phyloP scores from a whole-genome alignment of 1,284 basidiomycete genomes.

The Papiliotrema terrestris region DNA sequence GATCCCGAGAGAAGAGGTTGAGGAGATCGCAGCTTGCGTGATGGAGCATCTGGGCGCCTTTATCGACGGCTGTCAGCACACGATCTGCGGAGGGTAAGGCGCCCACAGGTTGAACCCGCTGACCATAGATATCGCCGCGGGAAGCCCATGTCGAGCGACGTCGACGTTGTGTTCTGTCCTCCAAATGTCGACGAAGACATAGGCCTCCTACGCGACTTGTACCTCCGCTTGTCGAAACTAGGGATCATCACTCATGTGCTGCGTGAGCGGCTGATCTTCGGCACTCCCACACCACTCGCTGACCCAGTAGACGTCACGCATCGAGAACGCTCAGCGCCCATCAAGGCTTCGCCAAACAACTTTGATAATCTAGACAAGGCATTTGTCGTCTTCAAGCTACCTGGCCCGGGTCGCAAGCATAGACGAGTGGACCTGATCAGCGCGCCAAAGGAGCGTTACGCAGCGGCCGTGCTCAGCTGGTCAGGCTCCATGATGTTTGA shows the following conservation, averaged over 20 bases:
- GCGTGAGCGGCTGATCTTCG: slow-evolving; percentile 19
- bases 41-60: slow-evolving; percentile 39
- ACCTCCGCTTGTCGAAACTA: slow-evolving; percentile 27
- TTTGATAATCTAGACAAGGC: slow-evolving; percentile 50
- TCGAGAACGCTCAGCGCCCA: slow-evolving; percentile 18
- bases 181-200: slow-evolving; percentile 33
- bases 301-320: slow-evolving; percentile 27
- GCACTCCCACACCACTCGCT: neutral
- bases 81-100: slow-evolving; percentile 42
- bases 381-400: slow-evolving; percentile 40
- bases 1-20: slow-evolving; percentile 43
- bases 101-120: neutral
- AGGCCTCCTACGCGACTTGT: slow-evolving; percentile 32
- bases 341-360: slow-evolving; percentile 37
- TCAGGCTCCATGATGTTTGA: slow-evolving; percentile 51
- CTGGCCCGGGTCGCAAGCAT: slow-evolving; percentile 28
- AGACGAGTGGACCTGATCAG: slow-evolving; percentile 46
- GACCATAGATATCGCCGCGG: slow-evolving; percentile 42
- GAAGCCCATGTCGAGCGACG: slow-evolving; percentile 43
- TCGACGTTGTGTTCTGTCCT: slow-evolving; percentile 46
- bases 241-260: slow-evolving; percentile 47
- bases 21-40: slow-evolving; percentile 40
- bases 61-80: slow-evolving; percentile 37
- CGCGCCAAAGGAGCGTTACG: slow-evolving; percentile 41
- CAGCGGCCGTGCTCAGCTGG: slow-evolving; percentile 46